A percentile compares a stretch with the other conserved stretches of the same genome.
phyloP scores from a whole-genome alignment of 129 eudicot genomes.

The Lactuca saligna region DNA sequence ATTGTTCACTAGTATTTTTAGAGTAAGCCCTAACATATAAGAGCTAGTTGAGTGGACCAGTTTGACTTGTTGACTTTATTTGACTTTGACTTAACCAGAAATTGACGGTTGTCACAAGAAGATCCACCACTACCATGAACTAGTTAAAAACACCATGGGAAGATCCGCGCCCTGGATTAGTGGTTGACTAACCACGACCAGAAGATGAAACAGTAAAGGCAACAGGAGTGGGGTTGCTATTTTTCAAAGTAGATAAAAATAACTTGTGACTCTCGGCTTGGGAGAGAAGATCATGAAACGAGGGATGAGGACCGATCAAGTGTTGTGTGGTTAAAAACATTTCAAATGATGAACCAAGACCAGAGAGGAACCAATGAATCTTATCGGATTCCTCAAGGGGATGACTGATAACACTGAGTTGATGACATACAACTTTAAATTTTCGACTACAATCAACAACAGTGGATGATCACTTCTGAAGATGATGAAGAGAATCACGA shows the following conservation, averaged over 20 bases:
- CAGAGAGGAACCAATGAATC: neutral
- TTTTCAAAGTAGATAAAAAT: too few relatives aligned
- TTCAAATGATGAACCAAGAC: neutral
- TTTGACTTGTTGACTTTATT: too few relatives aligned
- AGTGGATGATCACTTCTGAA: too few relatives aligned
- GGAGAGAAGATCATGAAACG: neutral
- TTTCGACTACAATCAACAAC: neutral
- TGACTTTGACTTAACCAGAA: neutral
- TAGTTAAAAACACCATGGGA: neutral
- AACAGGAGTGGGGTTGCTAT: neutral
- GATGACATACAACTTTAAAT: neutral
- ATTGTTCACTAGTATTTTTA: too few relatives aligned
- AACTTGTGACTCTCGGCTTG: too few relatives aligned
- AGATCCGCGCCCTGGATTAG: too few relatives aligned
- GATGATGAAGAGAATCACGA: neutral
- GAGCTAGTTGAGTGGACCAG: too few relatives aligned
- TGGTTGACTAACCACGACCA: too few relatives aligned
- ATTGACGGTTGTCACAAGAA: neutral
- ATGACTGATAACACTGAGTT: neutral
- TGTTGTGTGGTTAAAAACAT: neutral
- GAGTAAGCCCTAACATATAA: too few relatives aligned
- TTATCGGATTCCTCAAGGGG: neutral
- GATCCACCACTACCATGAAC: neutral
- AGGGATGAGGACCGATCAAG: neutral
- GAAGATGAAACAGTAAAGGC: too few relatives aligned